phyloP scores from a whole-genome alignment of 176 grass and related monocot genomes.

The Hordeum vulgare region DNA sequence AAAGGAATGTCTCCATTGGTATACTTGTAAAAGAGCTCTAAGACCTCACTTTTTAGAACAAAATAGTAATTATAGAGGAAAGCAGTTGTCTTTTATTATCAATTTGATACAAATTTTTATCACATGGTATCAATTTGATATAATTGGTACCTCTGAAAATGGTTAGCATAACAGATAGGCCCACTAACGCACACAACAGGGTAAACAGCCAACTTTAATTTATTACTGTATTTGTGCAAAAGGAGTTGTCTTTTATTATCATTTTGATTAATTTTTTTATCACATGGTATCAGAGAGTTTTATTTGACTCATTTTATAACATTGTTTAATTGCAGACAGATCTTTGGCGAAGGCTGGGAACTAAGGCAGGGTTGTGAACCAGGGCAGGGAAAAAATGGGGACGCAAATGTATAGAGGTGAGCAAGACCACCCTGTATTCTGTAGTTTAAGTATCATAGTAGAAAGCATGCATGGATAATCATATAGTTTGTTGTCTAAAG shows the following conservation, averaged over 20 bases:
- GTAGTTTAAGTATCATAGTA: neutral
- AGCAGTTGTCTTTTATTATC: neutral
- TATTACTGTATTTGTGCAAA: no score
- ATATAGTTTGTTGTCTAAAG: neutral
- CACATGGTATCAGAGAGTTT: neutral
- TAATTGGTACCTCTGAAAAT: no score
- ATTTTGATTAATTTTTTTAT: neutral
- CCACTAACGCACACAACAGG: neutral
- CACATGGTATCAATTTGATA: neutral
- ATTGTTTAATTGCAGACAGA: neutral
- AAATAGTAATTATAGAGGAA: no score
- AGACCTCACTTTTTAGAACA: no score
- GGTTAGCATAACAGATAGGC: neutral
- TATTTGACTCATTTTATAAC: neutral
- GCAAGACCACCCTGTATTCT: neutral
- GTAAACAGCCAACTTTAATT: no score
- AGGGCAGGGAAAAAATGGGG: neutral
- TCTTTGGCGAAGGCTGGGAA: neutral
- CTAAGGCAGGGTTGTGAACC: no score
- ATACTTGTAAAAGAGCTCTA: no score
- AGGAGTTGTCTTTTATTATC: neutral
- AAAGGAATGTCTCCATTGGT: no score
- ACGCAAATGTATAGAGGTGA: neutral
- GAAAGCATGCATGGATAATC: neutral
- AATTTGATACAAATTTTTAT: neutral